Evolutionary conservation across 306 rosid genomes (phyloP), one percentile per base, ranked within the genome.

Genomic region (Citrullus colocynthis): DNA sequence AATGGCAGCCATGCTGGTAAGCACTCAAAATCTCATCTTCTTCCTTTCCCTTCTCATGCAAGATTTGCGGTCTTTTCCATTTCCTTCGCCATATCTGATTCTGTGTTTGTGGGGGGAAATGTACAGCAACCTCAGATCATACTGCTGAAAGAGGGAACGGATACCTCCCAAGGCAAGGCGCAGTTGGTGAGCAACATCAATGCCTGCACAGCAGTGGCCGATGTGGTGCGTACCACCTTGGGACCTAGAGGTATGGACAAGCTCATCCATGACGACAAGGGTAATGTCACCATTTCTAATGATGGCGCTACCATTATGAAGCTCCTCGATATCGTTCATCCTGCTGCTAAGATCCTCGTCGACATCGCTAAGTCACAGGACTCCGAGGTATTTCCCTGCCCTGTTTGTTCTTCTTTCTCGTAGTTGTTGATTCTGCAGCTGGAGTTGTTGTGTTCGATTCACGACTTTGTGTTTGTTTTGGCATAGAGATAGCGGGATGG

Each of bases 161-260:
- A 95, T 81, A 90, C 98, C 20, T 92, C 98, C 42, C 98, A 95
- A 75, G 98, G 98, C 42, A 95, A 92, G 85, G 80, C 97, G 18
- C 98, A 95, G 88, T 80, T 95, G 7, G 88, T 95, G 37, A 95
- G 98, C 89, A 95, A 95, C 87, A 95, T 95, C 78, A 95, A 95
- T 82, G 98, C 98, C 24, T 95, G 98, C 82, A 89, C 93, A 8
- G 97, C 93, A 6, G 96, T 92, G 78, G 96, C 97, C 5, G 98
- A 95, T 56, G 97, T 95, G 83, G 97, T 95, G 37, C 86, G 98
- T 37, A 85, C 92, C 72, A 95, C 98, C 7, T 86, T 95, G 8
- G 98, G 98, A 2, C 98, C 98, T 0, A 89, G 98, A 64, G 98
- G 98, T 41, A 95, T 95, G 98, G 98, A 95, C 88, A 95, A 95